Conservation (phyloP, 1,284 basidiomycete genomes). For the Thecaphora thlaspeos region DNA sequence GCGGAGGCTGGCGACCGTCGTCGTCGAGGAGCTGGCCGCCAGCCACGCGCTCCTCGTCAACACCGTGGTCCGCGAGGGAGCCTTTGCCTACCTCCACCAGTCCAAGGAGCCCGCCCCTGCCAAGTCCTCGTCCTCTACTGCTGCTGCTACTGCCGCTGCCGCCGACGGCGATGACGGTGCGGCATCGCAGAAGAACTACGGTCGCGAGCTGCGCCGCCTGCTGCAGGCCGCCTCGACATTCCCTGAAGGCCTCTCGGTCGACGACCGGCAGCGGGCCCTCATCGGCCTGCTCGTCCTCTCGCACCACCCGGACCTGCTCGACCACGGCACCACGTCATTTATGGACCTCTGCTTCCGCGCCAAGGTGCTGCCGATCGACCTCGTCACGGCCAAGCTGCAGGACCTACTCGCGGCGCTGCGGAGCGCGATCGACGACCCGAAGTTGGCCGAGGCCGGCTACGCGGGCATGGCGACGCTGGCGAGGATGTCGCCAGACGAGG, state of each 20-base stretch:
- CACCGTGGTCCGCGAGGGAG: conserved; percentile 24
- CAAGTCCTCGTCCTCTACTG: conserved; percentile 7
- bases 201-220: conserved; percentile 29
- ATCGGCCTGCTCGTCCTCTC: conserved; percentile 48
- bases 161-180: conserved; percentile 29
- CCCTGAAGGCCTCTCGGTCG: conserved; percentile 16
- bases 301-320: conserved; percentile 45
- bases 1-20: conserved; percentile 14
- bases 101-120: background rate
- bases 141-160: conserved; percentile 9
- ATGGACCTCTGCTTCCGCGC: conserved; percentile 50
- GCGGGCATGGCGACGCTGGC: conserved; percentile 45
- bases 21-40: conserved; percentile 16
- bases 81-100: conserved; percentile 26
- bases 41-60: conserved; percentile 26
- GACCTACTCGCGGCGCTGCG: conserved; percentile 30
- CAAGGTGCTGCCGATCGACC: conserved; percentile 38
- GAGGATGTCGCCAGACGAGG: conserved; percentile 42
- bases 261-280: conserved; percentile 29
- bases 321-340: conserved; percentile 39
- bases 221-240: conserved; percentile 36
- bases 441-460: conserved; percentile 38
- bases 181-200: conserved; percentile 24
- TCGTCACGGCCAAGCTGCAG: conserved; percentile 37
- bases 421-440: conserved; percentile 20